Base-by-base conservation (phyloP, 139 green algal species). In the Closterium sp. region DNA sequence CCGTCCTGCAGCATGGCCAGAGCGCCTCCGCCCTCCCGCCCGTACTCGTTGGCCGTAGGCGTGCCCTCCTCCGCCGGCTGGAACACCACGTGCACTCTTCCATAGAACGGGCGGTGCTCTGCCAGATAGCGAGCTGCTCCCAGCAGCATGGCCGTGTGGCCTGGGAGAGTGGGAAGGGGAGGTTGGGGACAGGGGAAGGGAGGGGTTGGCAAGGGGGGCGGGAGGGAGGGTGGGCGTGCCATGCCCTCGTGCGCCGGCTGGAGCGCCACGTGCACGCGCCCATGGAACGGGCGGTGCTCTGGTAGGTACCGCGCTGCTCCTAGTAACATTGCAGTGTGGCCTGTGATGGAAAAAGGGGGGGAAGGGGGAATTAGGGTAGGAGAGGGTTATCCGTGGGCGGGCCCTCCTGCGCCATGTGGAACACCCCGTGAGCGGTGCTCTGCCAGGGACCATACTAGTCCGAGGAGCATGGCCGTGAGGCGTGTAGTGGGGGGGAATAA, bases 1-100 rank as follows among this genome's bases (percentile, higher is more conserved):
- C 91, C 91, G 34, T 93, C 91, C 4, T 93, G 31, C 21, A 93
- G 91, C 91, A 93, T 93, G 36, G 91, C 91, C 0, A 84, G 31
- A 38, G 91, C 91, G 0, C 91, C 91, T 0, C 91, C 91, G 9
- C 88, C 88, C 33, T 36, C 33, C 25, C 88, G 87, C 16, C 33
- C 32, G n/a, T 43, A 34, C 8, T 88, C 25, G 83, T 93, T 93
- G 34, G 93, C 7, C 7, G 91, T 93, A 19, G 81, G 87, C 23
- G 91, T 5, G 55, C 55, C 55, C 55, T 76, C 55, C 55, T 76
- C 55, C 2, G 16, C 55, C 16, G 55, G 55, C 25, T 76, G 89
- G 25, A 92, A 92, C 83, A 92, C 34, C 6, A 92, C 25, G 84
- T 92, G 89, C 19, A 92, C n/a, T 55, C 32, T 1, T 2, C 89